Conservation (phyloP, 176 grass and related monocot species). For the Alloteropsis semialata region DNA sequence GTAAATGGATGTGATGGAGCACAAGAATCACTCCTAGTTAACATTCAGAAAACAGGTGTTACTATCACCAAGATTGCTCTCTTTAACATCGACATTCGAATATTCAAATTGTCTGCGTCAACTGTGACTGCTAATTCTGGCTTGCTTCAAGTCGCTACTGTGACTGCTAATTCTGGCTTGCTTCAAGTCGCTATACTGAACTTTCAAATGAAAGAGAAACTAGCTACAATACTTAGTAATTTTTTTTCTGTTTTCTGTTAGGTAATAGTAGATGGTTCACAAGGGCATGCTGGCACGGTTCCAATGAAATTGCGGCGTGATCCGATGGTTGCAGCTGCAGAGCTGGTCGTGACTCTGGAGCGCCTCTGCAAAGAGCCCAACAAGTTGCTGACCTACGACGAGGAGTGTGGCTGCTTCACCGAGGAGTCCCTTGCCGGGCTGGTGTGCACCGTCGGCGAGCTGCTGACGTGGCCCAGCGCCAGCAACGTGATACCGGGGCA, state of each 20-base stretch:
- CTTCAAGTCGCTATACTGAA: neutral
- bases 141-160: neutral
- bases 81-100: neutral
- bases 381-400: constrained; percentile 48
- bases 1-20: neutral
- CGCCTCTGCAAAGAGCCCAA: constrained; percentile 77
- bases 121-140: neutral
- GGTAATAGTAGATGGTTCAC: constrained; percentile 81
- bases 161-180: neutral
- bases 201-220: neutral
- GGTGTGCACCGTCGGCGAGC: constrained; percentile 92
- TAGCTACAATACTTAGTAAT: neutral
- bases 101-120: neutral
- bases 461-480: constrained; percentile 85
- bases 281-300: constrained; percentile 94
- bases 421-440: constrained; percentile 74
- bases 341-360: constrained; percentile 83
- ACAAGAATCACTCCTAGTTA: neutral
- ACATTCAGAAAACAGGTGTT: neutral
- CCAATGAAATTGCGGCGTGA: constrained; percentile 95
- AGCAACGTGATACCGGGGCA: constrained; percentile 97
- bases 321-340: constrained; percentile 91
- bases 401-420: constrained; percentile 58
- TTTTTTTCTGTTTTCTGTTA: neutral
- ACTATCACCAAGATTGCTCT: neutral